Evolutionary conservation across 75 land plant genomes (phyloP), one percentile per base, ranked within the genome.

Genomic region (Picea glauca): DNA sequence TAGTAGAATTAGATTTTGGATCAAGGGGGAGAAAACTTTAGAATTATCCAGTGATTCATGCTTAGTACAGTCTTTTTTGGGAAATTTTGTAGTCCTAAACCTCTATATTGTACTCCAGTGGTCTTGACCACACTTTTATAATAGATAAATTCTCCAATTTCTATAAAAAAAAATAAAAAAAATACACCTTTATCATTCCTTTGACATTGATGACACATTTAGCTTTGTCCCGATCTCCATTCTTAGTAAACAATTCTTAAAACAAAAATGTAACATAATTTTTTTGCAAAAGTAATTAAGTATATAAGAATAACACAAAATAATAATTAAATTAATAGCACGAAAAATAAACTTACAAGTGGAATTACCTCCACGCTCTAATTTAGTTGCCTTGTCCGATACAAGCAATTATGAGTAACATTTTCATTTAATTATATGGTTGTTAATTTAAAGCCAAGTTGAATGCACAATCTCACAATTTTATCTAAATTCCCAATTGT

Each of bases 131-230:
- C 26, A 26, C 26, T 26, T 26, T 26, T 26, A 26, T 26, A 26
- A 26, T 26, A 26, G 26, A 26, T 26, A 26, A 26, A 26, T 26
- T 26, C 26, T 26, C 26, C 26, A 26, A 0, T 26, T 26, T 26
- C 26, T 26, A 0, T 26, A 0, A 26, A 26, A 26, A 26, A 26
- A 26, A 26, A 26, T 0, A 26, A 26, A 0, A 26, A 26, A 26
- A 26, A 26, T 26, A 26, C 26, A 26, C 26, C 92, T 75, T 91
- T 96, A 74, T 96, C 98, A 93, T 93, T 96, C 75, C 94, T 81
- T 77, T 93, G 90, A 58, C 98, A 96, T 59, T 96, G 96, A 72
- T 96, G 98, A 78, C 98, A 96, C 81, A 79, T 87, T 79, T 78
- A 70, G 77, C 85, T 86, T 23, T 67, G 30, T 43, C 72, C 32